Evolutionary conservation across 2,329 filamentous ascomycete species (phyloP).

Genomic region (Diplodia intermedia): DNA sequence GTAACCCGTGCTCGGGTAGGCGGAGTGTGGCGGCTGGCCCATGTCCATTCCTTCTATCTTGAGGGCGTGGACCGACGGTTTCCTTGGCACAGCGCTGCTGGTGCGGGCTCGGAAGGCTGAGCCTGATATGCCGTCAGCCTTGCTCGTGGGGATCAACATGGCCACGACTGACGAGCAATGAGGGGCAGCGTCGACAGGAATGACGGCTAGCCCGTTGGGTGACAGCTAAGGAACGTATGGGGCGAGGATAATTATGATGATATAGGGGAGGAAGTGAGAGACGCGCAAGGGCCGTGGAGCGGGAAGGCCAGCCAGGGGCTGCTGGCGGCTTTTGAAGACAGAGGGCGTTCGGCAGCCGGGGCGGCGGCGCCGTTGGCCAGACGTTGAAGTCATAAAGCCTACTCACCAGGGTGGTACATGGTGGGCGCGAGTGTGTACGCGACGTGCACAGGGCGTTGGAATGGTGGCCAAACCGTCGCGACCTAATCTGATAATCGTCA

Average conservation of each 20-base stretch:
- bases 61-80: constrained; percentile 25
- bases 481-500: constrained; percentile 29
- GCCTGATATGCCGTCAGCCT: constrained; percentile 31
- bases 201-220: constrained; percentile 18
- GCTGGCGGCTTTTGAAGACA: constrained; percentile 44
- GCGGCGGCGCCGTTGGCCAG: constrained; percentile 29
- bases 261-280: constrained; percentile 20
- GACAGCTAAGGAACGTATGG: constrained; percentile 28
- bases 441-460: constrained; percentile 46
- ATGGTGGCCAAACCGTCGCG: constrained; percentile 40
- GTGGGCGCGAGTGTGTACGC: constrained; percentile 44
- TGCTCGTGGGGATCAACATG: constrained; percentile 20
- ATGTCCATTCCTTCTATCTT: constrained; percentile 37
- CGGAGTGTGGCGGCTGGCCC: constrained; percentile 37
- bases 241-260: constrained; percentile 28
- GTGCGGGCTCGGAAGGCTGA: constrained; percentile 19
- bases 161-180: constrained; percentile 29
- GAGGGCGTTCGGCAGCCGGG: constrained; percentile 33
- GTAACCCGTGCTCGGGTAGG: constrained; percentile 38
- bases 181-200: constrained; percentile 30
- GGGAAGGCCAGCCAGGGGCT: constrained; percentile 35
- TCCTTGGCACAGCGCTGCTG: constrained; percentile 9
- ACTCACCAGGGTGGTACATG: constrained; percentile 45
- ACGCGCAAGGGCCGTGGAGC: constrained; percentile 33
- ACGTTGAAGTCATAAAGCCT: constrained; percentile 40